Conservation (phyloP, 1,284 basidiomycete genomes). For the Papiliotrema terrestris region DNA sequence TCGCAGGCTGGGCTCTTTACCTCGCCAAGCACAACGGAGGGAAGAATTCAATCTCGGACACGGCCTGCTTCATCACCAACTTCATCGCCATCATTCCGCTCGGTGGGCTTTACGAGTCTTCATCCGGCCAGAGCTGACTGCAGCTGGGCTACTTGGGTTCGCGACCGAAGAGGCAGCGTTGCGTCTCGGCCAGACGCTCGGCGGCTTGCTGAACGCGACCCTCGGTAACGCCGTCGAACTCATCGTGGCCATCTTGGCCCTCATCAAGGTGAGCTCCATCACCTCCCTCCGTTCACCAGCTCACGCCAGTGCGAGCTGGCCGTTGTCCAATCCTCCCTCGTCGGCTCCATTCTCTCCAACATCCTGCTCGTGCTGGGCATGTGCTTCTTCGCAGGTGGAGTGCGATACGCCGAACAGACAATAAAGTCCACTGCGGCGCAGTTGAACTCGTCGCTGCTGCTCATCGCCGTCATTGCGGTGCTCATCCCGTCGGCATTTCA, state of each 20-base stretch:
- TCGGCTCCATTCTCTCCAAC: slow-evolving; percentile 63
- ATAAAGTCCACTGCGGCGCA: slow-evolving; percentile 49
- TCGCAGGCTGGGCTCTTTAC: slow-evolving; percentile 48
- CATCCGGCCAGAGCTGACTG: too few relatives aligned
- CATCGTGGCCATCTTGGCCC: slow-evolving; percentile 45
- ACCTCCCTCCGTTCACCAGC: not conserved
- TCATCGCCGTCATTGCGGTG: slow-evolving; percentile 53
- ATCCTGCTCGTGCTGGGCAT: slow-evolving; percentile 74
- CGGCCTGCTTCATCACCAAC: slow-evolving; percentile 42
- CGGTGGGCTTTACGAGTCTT: too few relatives aligned
- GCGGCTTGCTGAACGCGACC: slow-evolving; percentile 81
- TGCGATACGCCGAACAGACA: slow-evolving; percentile 45
- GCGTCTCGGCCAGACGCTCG: slow-evolving; percentile 69
- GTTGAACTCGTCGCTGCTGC: slow-evolving; percentile 52
- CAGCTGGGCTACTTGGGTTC: slow-evolving; percentile 73
- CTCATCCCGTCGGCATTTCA: slow-evolving; percentile 53
- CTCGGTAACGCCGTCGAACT: slow-evolving; percentile 58
- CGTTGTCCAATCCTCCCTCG: slow-evolving; percentile 54
- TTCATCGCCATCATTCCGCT: slow-evolving; percentile 52
- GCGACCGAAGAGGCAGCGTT: slow-evolving; percentile 83
- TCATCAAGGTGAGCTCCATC: slow-evolving; percentile 34
- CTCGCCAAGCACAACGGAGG: slow-evolving; percentile 40
- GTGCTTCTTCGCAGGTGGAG: slow-evolving; percentile 52
- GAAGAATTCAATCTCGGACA: slow-evolving; percentile 41
- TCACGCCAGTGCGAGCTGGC: slow-evolving; percentile 39